These are phyloP conservation scores for Aspergillus ochraceoroseus DNA, from an alignment of 2,329 filamentous ascomycete genomes.

Conservation along the genomic window DNA sequence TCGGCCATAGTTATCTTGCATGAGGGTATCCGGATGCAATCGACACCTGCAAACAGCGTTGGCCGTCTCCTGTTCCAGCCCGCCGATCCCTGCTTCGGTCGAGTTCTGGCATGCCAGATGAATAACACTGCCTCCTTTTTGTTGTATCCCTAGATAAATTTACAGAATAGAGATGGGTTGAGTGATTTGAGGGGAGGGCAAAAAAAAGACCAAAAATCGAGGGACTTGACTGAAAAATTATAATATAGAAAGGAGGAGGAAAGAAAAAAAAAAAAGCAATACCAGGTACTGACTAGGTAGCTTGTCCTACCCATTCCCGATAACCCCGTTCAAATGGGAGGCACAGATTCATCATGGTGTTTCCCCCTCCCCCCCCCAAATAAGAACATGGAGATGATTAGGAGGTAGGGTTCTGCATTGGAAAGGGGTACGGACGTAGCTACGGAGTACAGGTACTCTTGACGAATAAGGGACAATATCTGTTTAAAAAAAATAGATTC, in stretches of 20 bases:
- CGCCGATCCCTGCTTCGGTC: constrained; percentile 19
- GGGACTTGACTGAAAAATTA: constrained; percentile 2
- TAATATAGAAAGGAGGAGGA: constrained; percentile 2
- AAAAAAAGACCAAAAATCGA: no score
- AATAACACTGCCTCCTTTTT: constrained; percentile 21
- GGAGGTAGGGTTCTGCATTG: not conserved
- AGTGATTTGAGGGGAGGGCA: no score
- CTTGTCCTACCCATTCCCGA: constrained; percentile 11
- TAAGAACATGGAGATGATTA: constrained; percentile 6
- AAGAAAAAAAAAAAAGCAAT: constrained; percentile 3
- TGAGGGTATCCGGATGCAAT: constrained; percentile 12
- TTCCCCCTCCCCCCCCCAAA: no score
- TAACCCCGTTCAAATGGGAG: constrained; percentile 6
- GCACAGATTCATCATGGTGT: not conserved
- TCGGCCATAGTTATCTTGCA: not conserved
- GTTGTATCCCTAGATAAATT: not conserved
- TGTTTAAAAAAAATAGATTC: no score
- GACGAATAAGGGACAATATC: no score
- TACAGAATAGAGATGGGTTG: no score
- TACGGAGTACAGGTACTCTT: no score
- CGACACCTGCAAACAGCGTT: constrained; percentile 19
- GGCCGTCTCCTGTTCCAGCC: constrained; percentile 8
- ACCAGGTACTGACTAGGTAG: no score
- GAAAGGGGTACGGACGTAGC: not conserved
- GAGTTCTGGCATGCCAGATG: constrained; percentile 17